phyloP scores from a whole-genome alignment of 139 green algal genomes.

The Mesostigma viride region DNA sequence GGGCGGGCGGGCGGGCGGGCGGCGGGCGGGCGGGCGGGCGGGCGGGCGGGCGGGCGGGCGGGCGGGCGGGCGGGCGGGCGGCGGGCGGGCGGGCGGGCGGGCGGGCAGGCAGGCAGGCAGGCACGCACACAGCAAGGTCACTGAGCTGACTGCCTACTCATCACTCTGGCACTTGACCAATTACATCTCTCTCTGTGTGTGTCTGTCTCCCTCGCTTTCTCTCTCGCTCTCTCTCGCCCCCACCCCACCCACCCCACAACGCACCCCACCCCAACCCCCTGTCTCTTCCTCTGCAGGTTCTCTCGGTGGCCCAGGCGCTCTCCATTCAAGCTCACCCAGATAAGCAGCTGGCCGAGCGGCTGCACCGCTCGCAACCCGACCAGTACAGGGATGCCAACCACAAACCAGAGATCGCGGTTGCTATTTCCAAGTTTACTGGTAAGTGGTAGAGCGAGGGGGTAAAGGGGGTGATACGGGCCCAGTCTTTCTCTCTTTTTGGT shows the following conservation, averaged over 20 bases:
- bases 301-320: constrained; percentile 85
- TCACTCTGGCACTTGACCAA: background rate
- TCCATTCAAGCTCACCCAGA: constrained; percentile 97
- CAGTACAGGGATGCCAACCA: constrained; percentile 95
- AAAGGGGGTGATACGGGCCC: too few species aligned
- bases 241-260: too few species aligned
- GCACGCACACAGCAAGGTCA: background rate
- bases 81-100: too few species aligned
- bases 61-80: too few species aligned
- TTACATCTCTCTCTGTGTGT: background rate
- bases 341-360: constrained; percentile 76
- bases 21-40: too few species aligned
- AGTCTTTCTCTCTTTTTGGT: too few species aligned
- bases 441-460: too few species aligned
- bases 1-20: too few species aligned
- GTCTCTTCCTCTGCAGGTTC: constrained; percentile 36
- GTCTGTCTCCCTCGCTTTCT: constrained; percentile 3
- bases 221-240: background rate
- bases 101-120: too few species aligned
- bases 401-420: constrained; percentile 97
- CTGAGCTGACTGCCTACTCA: background rate
- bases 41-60: too few species aligned
- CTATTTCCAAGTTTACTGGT: too few species aligned
- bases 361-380: constrained; percentile 67
- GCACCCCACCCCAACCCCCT: too few species aligned